Evolutionary conservation across 208 protist species (phyloP).

Genomic region (Wallacemonas collosoma): DNA sequence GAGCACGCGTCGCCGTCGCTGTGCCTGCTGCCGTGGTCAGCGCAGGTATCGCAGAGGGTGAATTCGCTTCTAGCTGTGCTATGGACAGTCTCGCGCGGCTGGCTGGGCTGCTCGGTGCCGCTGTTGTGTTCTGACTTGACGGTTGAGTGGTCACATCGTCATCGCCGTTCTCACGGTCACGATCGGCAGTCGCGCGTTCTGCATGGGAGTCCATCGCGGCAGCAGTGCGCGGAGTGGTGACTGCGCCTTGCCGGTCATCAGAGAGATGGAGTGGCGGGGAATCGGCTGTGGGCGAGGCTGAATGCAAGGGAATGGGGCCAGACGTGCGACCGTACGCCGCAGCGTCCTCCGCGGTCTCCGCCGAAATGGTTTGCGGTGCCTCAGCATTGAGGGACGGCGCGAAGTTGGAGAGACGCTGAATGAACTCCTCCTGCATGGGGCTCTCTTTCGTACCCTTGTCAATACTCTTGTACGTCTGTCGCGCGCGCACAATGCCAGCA

Average conservation of each 20-base stretch:
- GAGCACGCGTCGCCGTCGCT: background rate
- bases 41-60: too few species aligned
- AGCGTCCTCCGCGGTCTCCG: background rate
- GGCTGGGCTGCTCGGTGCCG: constrained; percentile 2
- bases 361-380: background rate
- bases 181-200: too few species aligned
- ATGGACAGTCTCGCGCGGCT: background rate
- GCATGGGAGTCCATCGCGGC: too few species aligned
- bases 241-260: too few species aligned
- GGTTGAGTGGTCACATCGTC: background rate
- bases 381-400: constrained; percentile 12
- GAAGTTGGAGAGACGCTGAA: constrained; percentile 3
- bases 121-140: constrained; percentile 7
- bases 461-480: constrained; percentile 69
- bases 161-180: background rate
- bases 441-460: constrained; percentile 73
- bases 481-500: constrained; percentile 54
- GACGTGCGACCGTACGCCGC: constrained; percentile 2
- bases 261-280: too few species aligned
- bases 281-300: background rate
- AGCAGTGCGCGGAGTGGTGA: too few species aligned
- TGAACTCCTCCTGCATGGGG: constrained; percentile 24
- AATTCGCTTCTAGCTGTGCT: background rate
- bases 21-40: too few species aligned
- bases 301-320: background rate